A percentile compares a stretch with the other conserved stretches of the same genome.
These are phyloP conservation scores for Russula dissimulans DNA, from an alignment of 768 basidiomycete genomes.

Conservation along the genomic window DNA sequence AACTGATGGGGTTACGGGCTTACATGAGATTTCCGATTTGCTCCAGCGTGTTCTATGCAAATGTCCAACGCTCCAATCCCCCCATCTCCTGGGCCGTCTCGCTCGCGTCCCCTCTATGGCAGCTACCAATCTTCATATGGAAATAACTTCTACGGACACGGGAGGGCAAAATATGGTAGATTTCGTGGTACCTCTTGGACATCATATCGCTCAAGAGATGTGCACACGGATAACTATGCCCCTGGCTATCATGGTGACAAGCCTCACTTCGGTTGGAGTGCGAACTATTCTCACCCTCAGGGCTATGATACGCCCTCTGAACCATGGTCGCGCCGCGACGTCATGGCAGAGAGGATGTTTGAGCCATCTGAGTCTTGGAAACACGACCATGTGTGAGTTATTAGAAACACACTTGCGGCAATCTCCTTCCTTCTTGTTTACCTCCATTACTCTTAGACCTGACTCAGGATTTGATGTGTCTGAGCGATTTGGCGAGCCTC, in stretches of 20 bases:
- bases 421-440: constrained; percentile 4
- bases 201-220: constrained; percentile 32
- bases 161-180: constrained; percentile 32
- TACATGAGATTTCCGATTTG: constrained; percentile 7
- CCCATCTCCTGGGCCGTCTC: constrained; percentile 41
- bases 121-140: constrained; percentile 41
- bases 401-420: background rate
- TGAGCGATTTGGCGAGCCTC: constrained; percentile 15
- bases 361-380: constrained; percentile 64
- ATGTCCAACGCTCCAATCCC: constrained; percentile 31
- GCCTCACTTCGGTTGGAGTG: constrained; percentile 4
- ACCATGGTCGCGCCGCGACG: constrained; percentile 27
- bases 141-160: constrained; percentile 25
- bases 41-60: constrained; percentile 9
- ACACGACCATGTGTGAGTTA: constrained; percentile 11
- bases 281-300: constrained; percentile 20
- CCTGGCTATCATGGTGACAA: constrained; percentile 4
- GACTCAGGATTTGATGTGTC: constrained; percentile 4
- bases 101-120: constrained; percentile 39
- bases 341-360: constrained; percentile 46
- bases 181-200: constrained; percentile 25
- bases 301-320: constrained; percentile 22
- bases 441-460: constrained; percentile 4
- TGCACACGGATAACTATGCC: constrained; percentile 11
- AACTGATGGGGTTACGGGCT: background rate